A percentile compares a stretch with the other conserved stretches of the same genome.
Evolutionary conservation across 345 rosid species (phyloP).

Genomic region (Eutrema yunnanense): DNA sequence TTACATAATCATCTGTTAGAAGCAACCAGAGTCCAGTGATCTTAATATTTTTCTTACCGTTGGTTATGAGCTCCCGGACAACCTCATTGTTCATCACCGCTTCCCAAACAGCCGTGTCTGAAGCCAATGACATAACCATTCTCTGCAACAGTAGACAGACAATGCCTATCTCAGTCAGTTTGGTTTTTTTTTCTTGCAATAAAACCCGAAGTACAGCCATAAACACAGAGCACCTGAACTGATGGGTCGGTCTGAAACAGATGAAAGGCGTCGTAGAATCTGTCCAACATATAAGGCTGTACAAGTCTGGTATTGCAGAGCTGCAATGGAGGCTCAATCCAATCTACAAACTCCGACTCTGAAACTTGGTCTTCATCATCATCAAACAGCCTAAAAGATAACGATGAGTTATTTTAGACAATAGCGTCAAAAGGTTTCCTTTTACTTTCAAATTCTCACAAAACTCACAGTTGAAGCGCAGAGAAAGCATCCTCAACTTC

Average conservation of each 20-base stretch:
- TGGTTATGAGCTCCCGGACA: slow-evolving; percentile 55
- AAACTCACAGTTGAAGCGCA: slow-evolving; percentile 59
- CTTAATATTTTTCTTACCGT: background rate
- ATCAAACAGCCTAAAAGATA: slow-evolving; percentile 46
- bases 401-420: background rate
- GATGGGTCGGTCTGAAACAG: slow-evolving; percentile 71
- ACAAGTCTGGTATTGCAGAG: slow-evolving; percentile 36
- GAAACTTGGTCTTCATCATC: slow-evolving; percentile 33
- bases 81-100: slow-evolving; percentile 76
- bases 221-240: slow-evolving; percentile 51
- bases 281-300: slow-evolving; percentile 45
- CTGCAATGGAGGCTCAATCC: slow-evolving; percentile 67
- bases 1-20: background rate
- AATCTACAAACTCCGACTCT: slow-evolving; percentile 43
- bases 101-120: slow-evolving; percentile 83
- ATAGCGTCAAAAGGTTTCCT: too few species aligned
- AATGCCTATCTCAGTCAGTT: background rate
- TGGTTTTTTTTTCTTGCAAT: too few species aligned
- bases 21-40: background rate
- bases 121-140: slow-evolving; percentile 76
- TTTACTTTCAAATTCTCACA: background rate
- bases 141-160: slow-evolving; percentile 15
- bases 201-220: background rate
- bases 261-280: slow-evolving; percentile 70
- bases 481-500: slow-evolving; percentile 77